phyloP scores from a whole-genome alignment of 2,329 filamentous ascomycete species.

The Fusarium sp. region DNA sequence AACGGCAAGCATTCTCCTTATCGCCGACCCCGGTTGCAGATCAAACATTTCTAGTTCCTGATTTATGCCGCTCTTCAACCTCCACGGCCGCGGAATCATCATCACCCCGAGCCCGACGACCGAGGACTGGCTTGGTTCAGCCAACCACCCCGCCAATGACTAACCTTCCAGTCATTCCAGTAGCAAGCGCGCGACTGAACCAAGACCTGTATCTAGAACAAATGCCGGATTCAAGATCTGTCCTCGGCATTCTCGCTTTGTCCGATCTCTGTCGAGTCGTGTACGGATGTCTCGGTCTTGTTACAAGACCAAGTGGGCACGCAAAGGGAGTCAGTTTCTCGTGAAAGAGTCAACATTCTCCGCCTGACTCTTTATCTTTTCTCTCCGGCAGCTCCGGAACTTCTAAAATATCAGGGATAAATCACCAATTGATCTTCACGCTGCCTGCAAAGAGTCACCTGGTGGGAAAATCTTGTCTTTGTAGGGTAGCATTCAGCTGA shows the following conservation, averaged over 20 bases:
- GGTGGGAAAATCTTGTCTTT: constrained; percentile 2
- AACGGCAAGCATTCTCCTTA: background rate
- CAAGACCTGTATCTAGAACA: constrained; percentile 7
- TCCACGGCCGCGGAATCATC: background rate
- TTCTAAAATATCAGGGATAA: background rate
- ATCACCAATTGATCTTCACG: constrained; percentile 5
- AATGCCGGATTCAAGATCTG: constrained; percentile 25
- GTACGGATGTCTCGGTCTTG: constrained; percentile 9
- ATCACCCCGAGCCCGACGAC: background rate
- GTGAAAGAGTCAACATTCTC: background rate
- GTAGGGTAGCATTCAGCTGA: constrained; percentile 20
- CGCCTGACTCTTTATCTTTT: background rate
- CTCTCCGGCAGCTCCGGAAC: constrained; percentile 15
- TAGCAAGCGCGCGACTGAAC: constrained; percentile 31
- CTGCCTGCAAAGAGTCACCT: constrained; percentile 10
- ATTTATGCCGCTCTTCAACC: background rate
- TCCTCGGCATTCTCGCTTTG: constrained; percentile 13
- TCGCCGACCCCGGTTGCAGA: background rate
- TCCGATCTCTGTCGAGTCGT: constrained; percentile 1
- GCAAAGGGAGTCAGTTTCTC: background rate
- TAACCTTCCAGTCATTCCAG: background rate
- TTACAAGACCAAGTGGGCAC: background rate
- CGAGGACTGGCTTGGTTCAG: background rate
- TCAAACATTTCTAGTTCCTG: background rate
- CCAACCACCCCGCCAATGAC: constrained; percentile 5